Evolutionary conservation across 2,329 filamentous ascomycete genomes (phyloP), one percentile per base, ranked within the genome.

Genomic region (Ascochyta pisi): DNA sequence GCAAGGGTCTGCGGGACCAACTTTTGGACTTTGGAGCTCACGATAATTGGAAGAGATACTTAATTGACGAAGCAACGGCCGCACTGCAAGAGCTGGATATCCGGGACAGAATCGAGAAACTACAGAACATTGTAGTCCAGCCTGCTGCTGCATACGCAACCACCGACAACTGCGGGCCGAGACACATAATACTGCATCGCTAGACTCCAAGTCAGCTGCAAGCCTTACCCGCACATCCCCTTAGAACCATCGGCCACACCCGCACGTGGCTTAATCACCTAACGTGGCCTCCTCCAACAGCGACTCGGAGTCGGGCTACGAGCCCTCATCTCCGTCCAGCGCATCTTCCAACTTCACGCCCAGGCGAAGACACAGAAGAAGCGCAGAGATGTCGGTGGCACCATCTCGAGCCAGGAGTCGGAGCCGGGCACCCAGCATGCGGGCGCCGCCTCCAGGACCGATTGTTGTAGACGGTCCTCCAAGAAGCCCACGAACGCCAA

Each of bases 381-480:
- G 59, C 33, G 51, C 34, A 33, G 61, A 57, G 9, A 70, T 69
- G 67, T 70, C 68, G 23, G 55, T 65, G n/a, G 67, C 68, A 54
- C 60, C 61, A 10, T 70, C 69, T 16, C 60, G 65, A 48, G 66
- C 68, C 37, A 56, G 68, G 48, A 73, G 70, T 52, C 62, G 57
- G 50, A 73, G 70, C 46, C 60, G 68, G 37, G 70, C 67, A 42
- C 69, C 69, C 35, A 72, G 69, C 47, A 69, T 62, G 33, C 58
- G 62, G 45, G 62, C 63, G 24, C 58, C 58, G 31, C 62, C 54
- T 7, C 54, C 63, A 38, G 61, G 57, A 8, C 68, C 70, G 24
- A 66, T 71, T 26, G 65, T 69, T 16, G 58, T 71, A 6, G 65
- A 68, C 37, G 55, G 60, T 16, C 63, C 63, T 26, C 61, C 64